These are phyloP conservation scores for Phytophthora melonis DNA, from an alignment of 352 stramenopile species.

Conservation along the genomic window DNA sequence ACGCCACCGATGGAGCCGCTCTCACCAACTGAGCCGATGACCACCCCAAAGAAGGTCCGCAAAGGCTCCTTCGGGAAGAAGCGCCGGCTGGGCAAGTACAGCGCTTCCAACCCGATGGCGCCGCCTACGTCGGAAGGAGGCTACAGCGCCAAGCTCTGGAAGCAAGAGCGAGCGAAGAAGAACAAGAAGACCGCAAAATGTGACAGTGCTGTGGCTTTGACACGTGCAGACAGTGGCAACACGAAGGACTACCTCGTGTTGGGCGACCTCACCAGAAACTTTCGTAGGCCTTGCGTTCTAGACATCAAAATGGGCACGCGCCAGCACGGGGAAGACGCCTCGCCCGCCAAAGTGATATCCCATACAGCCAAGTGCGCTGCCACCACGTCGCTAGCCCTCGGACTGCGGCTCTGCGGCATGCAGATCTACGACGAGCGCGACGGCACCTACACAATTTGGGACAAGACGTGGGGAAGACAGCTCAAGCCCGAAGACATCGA, in stretches of 20 bases:
- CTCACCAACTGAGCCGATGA: constrained; percentile 21
- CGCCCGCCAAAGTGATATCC: constrained; percentile 70
- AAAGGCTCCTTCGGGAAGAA: constrained; percentile 46
- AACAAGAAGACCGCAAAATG: constrained; percentile 21
- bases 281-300: constrained; percentile 71
- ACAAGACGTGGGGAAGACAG: constrained; percentile 82
- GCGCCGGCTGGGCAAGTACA: constrained; percentile 42
- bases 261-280: constrained; percentile 72
- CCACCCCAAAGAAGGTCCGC: constrained; percentile 28
- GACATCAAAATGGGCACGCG: constrained; percentile 88
- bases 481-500: constrained; percentile 66
- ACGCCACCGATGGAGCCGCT: constrained; percentile 8
- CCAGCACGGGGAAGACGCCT: constrained; percentile 77
- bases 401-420: constrained; percentile 83
- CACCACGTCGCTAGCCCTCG: constrained; percentile 74
- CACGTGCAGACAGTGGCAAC: constrained; percentile 18
- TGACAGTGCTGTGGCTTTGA: constrained; percentile 14
- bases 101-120: constrained; percentile 11
- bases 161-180: constrained; percentile 51
- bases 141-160: constrained; percentile 76
- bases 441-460: constrained; percentile 72
- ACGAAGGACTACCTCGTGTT: constrained; percentile 73
- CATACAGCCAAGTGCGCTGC: constrained; percentile 80
- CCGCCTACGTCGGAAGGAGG: constrained; percentile 28
- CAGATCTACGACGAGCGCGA: constrained; percentile 76